Base-by-base conservation (phyloP, 2,329 filamentous ascomycete species). In the Iodosphaeria phyllophila region DNA sequence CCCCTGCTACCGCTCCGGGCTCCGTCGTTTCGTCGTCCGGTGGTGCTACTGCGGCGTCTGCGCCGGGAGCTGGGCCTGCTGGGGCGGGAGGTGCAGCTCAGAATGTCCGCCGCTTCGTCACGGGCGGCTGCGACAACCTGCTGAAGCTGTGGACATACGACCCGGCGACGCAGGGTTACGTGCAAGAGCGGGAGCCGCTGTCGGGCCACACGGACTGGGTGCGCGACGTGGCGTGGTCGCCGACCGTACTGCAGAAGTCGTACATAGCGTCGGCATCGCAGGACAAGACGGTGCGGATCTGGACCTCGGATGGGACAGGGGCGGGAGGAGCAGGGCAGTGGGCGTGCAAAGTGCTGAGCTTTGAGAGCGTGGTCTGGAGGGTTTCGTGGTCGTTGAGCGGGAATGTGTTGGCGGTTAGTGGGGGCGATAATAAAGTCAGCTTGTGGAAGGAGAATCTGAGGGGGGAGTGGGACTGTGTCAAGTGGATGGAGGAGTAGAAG, bases 361-460 rank as follows among this genome's bases (percentile, higher is more conserved):
- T 98, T 39, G 86, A 93, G 32, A 72, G 76, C 4, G 74, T 84
- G 23, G 67, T 92, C 30, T 98, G 89, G 89, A 73, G 89, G 28
- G 89, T 93, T 22, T 93, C 82, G 61, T 98, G 89, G 89, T 92
- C 83, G 40, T 60, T 95, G 45, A 92, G 82, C 50, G 89, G 89
- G 26, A 98, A 98, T 47, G 84, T 95, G 12, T 61, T 98, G 40
- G 89, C 89, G 7, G 82, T 93, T 33, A 89, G 78, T 45, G 82
- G 82, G 19, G 80, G 77, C 14, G 86, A 98, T 54, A 98, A 98
- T 61, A 84, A 91, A 56, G 84, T 98, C 28, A 91, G 76, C 27
- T 53, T 98, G 49, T 98, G 86, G 86, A 98, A 95, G 65, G 89
- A 98, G 65, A 92, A 92, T 48, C 58, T 98, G 39, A 78, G 77